Percentiles rank a stretch among this genome's conserved stretches.
Conservation (phyloP, 768 basidiomycete species). For the Lactifluus hygrophoroides region DNA sequence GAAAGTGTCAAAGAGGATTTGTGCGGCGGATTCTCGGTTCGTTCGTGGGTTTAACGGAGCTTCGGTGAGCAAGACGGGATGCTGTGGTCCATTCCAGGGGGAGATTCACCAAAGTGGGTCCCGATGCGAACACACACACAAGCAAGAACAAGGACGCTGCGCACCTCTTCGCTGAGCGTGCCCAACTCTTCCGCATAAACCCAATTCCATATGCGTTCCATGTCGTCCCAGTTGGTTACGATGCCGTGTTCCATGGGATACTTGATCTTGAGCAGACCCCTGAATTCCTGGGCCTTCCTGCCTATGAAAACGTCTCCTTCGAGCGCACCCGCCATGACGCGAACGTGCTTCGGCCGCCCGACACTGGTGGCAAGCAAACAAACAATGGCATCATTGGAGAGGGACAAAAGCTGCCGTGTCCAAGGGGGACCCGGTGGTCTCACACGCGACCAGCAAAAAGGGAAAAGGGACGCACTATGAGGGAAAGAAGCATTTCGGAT, state of each 20-base stretch:
- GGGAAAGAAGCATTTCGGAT: slow-evolving; percentile 98
- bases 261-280: slow-evolving; percentile 94
- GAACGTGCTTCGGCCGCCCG: slow-evolving; percentile 93
- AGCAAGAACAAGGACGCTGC: slow-evolving; percentile 17
- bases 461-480: slow-evolving; percentile 78
- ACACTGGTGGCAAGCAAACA: too few relatives aligned
- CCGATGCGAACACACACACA: slow-evolving; percentile 12
- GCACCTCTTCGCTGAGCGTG: slow-evolving; percentile 95
- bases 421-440: too few relatives aligned
- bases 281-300: slow-evolving; percentile 86
- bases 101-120: slow-evolving; percentile 6
- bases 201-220: slow-evolving; percentile 99
- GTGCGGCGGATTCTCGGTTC: slow-evolving; percentile 93
- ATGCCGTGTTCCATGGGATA: slow-evolving; percentile 99
- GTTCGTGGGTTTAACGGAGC: slow-evolving; percentile 94
- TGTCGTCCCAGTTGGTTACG: slow-evolving; percentile 99
- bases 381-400: too few relatives aligned
- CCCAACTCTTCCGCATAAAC: slow-evolving; percentile 94
- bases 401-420: too few relatives aligned
- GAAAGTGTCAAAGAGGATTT: slow-evolving; percentile 99
- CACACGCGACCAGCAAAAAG: slow-evolving; percentile 2
- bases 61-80: slow-evolving; percentile 95
- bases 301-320: slow-evolving; percentile 98
- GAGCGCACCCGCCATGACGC: slow-evolving; percentile 95
- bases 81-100: slow-evolving; percentile 40